Evolutionary conservation across 164 flowering plant genomes (phyloP).

Genomic region (Tinospora cordifolia): DNA sequence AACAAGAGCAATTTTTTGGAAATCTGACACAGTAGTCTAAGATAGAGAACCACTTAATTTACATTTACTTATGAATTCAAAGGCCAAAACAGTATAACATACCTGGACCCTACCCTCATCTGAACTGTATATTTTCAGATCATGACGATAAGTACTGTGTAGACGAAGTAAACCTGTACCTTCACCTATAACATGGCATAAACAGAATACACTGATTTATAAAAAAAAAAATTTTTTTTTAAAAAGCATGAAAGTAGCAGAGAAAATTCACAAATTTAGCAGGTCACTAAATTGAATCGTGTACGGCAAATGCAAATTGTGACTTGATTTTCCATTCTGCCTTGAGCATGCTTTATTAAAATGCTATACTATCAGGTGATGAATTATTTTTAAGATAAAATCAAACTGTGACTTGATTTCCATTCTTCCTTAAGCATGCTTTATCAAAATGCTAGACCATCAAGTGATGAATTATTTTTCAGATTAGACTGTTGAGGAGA

Average conservation of each 20-base stretch:
- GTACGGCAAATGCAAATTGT: background rate
- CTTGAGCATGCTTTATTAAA: no score
- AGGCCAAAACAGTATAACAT: background rate
- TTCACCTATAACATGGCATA: constrained; percentile 53
- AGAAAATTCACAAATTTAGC: background rate
- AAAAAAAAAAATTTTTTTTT: no score
- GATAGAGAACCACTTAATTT: background rate
- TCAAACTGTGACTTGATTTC: no score
- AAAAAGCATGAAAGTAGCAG: background rate
- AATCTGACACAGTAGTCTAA: background rate
- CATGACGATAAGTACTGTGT: constrained; percentile 97
- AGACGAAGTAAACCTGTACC: constrained; percentile 98
- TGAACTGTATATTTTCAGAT: constrained; percentile 97
- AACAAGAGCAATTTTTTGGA: background rate
- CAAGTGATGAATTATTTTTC: no score
- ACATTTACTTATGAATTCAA: background rate
- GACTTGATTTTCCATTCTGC: no score
- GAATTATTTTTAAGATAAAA: no score
- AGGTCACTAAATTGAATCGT: background rate
- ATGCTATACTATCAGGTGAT: no score
- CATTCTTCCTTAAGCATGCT: no score
- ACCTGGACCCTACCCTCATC: constrained; percentile 99
- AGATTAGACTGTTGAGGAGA: no score
- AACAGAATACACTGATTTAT: background rate
- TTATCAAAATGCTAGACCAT: no score